Base-by-base conservation (phyloP, 1,284 basidiomycete genomes). In the Rhodofomes roseus region DNA sequence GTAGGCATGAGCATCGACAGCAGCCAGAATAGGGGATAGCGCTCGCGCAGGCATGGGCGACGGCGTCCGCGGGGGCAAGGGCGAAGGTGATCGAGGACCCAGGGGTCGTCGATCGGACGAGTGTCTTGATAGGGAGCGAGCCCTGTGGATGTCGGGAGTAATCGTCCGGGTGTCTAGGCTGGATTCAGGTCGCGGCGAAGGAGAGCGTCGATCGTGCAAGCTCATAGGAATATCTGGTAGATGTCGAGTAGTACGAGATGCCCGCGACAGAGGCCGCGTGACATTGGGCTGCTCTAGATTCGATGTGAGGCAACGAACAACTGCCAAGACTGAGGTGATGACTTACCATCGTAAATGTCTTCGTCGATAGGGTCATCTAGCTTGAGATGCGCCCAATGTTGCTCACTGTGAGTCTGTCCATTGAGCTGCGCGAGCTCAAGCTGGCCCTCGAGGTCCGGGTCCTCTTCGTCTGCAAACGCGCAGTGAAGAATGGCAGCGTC, bases 341-440 rank as follows among this genome's bases (percentile, higher is more conserved):
- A 60, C 71, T 41, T 65, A 86, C 90, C 87, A 82, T 91, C 90
- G 64, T 88, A 90, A 61, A 90, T 90, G 1, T 85, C 88, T 39
- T 82, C 82, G 64, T 87, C 85, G 12, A 80, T 67, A 4, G 81
- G 78, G 20, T 70, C 70, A n/a, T 84, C 81, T 4, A 62, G 80
- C 66, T 8, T 74, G 65, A 58, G 79, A 51, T 53, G 67, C 62
- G 8, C 74, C 66, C 37, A 62, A 54, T 77, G 76, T 51, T 80
- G 79, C 18, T 77, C 79, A 61, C 83, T 79, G 65, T 93, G 91
- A 70, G 82, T 90, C 71, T 87, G 80, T 69, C 91, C 93, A 71
- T 95, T 95, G 63, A 83, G 81, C 62, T 90, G 79, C 6, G 93
- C 93, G 53, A 95, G 76, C 62, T 90, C 90, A 57, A 95, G 74